Evolutionary conservation across 2,329 filamentous ascomycete genomes (phyloP), one percentile per base, ranked within the genome.

Genomic region (Elsinoe australis): DNA sequence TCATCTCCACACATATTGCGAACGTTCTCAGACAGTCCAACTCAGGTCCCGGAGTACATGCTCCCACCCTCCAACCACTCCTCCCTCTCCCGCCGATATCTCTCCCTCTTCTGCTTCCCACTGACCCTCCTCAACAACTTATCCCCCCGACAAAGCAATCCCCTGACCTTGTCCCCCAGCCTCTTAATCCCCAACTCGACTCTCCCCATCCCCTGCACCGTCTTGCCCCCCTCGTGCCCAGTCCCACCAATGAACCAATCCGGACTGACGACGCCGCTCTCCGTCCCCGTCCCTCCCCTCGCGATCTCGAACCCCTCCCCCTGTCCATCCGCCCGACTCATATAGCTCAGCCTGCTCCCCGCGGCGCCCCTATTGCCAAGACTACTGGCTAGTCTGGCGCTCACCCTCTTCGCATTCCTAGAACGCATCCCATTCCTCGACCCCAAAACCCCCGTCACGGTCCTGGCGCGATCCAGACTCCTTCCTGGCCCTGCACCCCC

Each of bases 131-230:
- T 57, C 47, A 65, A 54, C 33, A 66, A 51, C 32, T 64, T 61
- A 2, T 62, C 62, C 10, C 64, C 60, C 24, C 56, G 60, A 39
- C 58, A 60, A 50, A 64, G 61, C 12, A 67, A 42, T 26, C 56
- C 53, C 49, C 64, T 61, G 14, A 69, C 50, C 50, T 61, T 64
- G 52, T 68, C 64, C 12, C 63, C 64, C 28, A 68, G 59, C 22
- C 62, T 58, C 57, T 64, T 66, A 50, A 67, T 60, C 21, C 61
- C 57, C 48, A 67, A 66, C 51, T 68, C 66, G 6, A 62, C 57
- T 54, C 62, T 64, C 34, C 64, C 60, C 64, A 67, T 67, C 10
- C 65, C 64, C 53, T 28, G 22, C 7, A 31, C 21, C 45, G 22
- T 15, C 33, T 38, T 26, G 15, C 18, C 44, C 8, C 18, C 12